Base-by-base conservation (phyloP, 306 rosid species). In the Quillaja saponaria region DNA sequence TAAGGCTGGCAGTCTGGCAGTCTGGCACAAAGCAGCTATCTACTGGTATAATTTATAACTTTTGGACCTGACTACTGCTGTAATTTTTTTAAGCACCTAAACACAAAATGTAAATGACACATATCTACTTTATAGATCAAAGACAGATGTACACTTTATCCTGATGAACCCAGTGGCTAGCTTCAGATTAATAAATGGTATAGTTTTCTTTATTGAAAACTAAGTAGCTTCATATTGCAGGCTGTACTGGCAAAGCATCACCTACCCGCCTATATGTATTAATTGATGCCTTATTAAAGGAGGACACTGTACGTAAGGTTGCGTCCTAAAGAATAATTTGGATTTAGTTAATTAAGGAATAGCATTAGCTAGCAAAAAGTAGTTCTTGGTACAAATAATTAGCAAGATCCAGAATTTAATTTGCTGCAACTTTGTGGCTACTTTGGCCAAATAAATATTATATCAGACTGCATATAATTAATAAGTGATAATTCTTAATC, bases 1-100 rank as follows among this genome's bases (percentile, higher is more conserved):
- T 58, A 73, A 64, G 67, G 65, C 76, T 78, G 65, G 49, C 4
- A n/a, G n/a, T n/a, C n/a, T n/a, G n/a, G n/a, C n/a, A n/a, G n/a
- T n/a, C n/a, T n/a, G n/a, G n/a, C n/a, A n/a, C n/a, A 62, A 45
- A 67, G 65, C 49, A 68, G 58, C 44, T 47, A 49, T 59, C 20
- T 58, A 40, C 21, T 45, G 48, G 46, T 49, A 77, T 69, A 77
- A 61, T 60, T 74, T 71, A 74, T 38, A 61, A 71, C 64, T 74
- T 74, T 69, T 60, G 67, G 71, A 38, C 35, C 18, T 34, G 54
- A 46, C n/a, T n/a, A n/a, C n/a, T n/a, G n/a, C n/a, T n/a, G n/a
- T n/a, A n/a, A n/a, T n/a, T n/a, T 63, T 42, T 66, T 47, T 63
- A 20, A 48, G 61, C 40, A 40, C 33, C 10, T 11, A 44, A 58